Evolutionary conservation across 345 rosid genomes (phyloP), one percentile per base, ranked within the genome.

Genomic region (Lepidium aucheri): DNA sequence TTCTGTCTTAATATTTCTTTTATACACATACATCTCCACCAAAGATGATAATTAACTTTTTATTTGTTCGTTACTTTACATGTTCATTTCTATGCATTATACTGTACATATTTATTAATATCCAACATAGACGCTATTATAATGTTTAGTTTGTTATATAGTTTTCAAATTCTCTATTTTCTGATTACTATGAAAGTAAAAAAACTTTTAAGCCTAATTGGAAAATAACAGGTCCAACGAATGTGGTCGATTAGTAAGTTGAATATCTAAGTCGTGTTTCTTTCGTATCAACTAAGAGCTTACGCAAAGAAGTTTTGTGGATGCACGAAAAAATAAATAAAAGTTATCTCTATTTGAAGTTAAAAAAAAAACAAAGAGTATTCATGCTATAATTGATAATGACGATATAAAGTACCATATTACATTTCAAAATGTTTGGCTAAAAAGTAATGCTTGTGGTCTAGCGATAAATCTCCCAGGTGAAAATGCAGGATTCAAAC

Each of bases 171-270:
- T 20, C 57, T 64, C 47, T 63, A 17, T 38, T 39, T 55, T 33
- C 44, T 32, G 39, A 70, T 53, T 24, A 36, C 53, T 9, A 11
- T 26, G 46, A 57, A 63, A 64, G 58, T 16, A 30, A 44, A 7
- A 20, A 52, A 60, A 42, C 1, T 14, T 50, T 22, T 26, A 62
- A 60, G 45, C 47, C 47, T 70, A 61, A 16, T 60, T 17, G 45
- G 75, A 72, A 72, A 72, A 64, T 39, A 72, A 72, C 70, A 72
- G 76, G 76, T 72, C 30, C 68, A 72, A 49, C 57, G 76, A 57
- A 72, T 40, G 28, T 64, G 36, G 30, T 46, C 60, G 13, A 13
- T 61, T 18, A 42, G 13, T 39, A 22, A 49, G 60, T 64, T 64
- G 70, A 72, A 64, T 71, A 40, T 64, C 20, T 47, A 64, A 39